Base-by-base conservation (phyloP, 768 basidiomycete species). In the Boletus pseudopeckii region DNA sequence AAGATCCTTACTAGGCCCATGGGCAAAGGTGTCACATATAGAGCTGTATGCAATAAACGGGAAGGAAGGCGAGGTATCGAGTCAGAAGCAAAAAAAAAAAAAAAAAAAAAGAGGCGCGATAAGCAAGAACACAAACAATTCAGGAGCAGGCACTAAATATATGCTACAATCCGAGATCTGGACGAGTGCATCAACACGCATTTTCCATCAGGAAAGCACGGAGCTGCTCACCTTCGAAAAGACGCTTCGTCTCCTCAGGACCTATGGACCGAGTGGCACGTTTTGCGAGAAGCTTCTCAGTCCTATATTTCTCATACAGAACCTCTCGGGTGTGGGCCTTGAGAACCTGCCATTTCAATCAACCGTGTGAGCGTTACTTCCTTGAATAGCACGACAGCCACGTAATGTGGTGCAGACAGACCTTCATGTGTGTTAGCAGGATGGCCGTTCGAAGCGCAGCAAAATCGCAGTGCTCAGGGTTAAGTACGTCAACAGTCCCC, bases 281-380 rank as follows among this genome's bases (percentile, higher is more conserved):
- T 59, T 90, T 81, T 42, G 89, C 90, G 18, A 94, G 82, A 52
- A 94, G 80, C 72, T 92, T 92, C 75, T 93, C 92, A 1, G 91
- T 94, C 65, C 95, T 79, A 71, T 87, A 98, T 63, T 86, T 86
- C 76, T 98, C 95, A 69, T 98, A 98, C 71, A 95, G 72, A 52
- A 92, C 89, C 68, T 96, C 90, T 62, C 86, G 86, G 32, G 93
- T 95, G 53, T 83, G 84, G 42, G 76, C 81, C 74, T 91, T 92
- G 55, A 96, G 77, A 63, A 88, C 77, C 90, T 93, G 66, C 22
- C 52, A 56, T 48, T 51, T 57, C 20, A 6, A 52, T 50, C 56
- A 43, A 48, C 10, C 36, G 38, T 2, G 53, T 54, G 32, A 57
- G 40, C 26, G 48, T 34, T 37, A 37, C 49, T 22, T 34, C 57